Evolutionary conservation across 495 filamentous ascomycete species (phyloP).

Genomic region (Poronia punctata): DNA sequence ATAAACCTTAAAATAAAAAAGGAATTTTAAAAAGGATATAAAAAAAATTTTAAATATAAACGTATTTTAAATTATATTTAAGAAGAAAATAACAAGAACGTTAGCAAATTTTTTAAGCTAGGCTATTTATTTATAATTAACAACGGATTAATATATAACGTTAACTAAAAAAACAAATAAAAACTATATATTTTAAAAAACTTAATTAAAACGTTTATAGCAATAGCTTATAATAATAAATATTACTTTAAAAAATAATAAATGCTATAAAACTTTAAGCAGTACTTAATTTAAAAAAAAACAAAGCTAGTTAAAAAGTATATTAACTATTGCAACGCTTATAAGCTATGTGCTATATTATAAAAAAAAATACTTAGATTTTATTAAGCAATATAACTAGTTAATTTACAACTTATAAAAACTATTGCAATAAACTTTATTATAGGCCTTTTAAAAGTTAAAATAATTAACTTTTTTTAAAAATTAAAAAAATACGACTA

Average conservation of each 20-base stretch:
- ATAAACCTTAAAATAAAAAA: background rate
- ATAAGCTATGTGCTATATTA: background rate
- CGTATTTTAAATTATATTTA: background rate
- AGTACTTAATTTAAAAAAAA: background rate
- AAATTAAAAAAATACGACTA: no score
- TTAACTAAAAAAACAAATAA: background rate
- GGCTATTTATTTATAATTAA: background rate
- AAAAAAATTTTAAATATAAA: background rate
- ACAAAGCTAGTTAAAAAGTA: background rate
- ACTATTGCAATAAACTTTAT: background rate
- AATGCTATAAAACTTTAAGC: background rate
- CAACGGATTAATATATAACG: background rate
- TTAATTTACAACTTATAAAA: background rate
- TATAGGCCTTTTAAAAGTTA: background rate
- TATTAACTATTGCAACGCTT: background rate
- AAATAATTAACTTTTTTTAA: no score
- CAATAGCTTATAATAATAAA: background rate
- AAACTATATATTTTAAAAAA: background rate
- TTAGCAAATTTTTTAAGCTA: background rate
- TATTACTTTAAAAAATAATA: no score
- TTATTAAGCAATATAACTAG: background rate
- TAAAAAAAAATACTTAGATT: background rate
- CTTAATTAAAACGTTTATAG: background rate
- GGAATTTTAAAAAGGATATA: background rate
- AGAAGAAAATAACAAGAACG: background rate